Conservation (phyloP, 208 protist species). For the Borovskyia barvae region DNA sequence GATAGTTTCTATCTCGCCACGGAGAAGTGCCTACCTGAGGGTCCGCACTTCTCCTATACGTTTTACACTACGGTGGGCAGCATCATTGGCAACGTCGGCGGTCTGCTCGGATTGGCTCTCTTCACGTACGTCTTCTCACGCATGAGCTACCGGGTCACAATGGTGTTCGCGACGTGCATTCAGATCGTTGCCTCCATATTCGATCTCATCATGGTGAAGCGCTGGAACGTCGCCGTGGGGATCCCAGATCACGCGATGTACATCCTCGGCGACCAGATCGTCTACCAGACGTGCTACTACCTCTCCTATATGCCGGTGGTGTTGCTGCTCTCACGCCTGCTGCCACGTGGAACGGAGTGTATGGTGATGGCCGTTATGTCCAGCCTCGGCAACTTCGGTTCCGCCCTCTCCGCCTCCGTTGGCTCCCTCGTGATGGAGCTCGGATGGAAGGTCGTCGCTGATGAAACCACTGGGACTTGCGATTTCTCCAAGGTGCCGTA, state of each 20-base stretch:
- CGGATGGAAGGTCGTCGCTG: constrained; percentile 30
- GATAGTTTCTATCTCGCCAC: constrained; percentile 48
- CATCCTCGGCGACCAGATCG: constrained; percentile 61
- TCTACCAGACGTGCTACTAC: constrained; percentile 44
- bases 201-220: constrained; percentile 52
- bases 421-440: constrained; percentile 53
- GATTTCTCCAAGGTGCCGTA: constrained; percentile 62
- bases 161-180: constrained; percentile 31
- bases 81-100: constrained; percentile 32
- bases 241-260: constrained; percentile 51
- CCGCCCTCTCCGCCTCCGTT: constrained; percentile 38
- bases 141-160: constrained; percentile 35
- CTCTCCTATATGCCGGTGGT: constrained; percentile 55
- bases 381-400: constrained; percentile 43
- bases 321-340: constrained; percentile 53
- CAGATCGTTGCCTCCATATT: constrained; percentile 36
- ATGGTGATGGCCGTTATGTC: constrained; percentile 58
- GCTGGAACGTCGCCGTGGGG: constrained; percentile 37
- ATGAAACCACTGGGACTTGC: constrained; percentile 30
- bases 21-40: constrained; percentile 30
- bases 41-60: constrained; percentile 53
- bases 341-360: constrained; percentile 55
- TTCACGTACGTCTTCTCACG: constrained; percentile 42
- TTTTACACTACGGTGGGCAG: constrained; percentile 51
- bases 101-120: constrained; percentile 21